Base-by-base conservation (phyloP, 495 filamentous ascomycete genomes). In the Oidiodendron maius region DNA sequence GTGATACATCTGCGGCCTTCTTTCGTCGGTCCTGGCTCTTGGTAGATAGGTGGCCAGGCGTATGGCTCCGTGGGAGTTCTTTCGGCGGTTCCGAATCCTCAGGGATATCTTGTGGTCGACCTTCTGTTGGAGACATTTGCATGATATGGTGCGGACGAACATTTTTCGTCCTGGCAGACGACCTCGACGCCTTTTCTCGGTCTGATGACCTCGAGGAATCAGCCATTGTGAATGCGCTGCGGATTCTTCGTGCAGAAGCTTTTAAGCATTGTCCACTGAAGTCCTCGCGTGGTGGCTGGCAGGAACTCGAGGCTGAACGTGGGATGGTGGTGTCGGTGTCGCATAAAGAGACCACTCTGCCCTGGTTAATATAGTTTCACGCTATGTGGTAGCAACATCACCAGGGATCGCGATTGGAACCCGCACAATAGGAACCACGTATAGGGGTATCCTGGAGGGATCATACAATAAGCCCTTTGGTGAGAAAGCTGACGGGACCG, bases 41-140 rank as follows among this genome's bases (percentile, higher is more conserved):
- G 32, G 69, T 65, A 3, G 73, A 62, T 40, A 78, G 67, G 46
- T 77, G 75, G 44, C 75, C 75, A 3, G 75, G 75, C 0, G 74
- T 77, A 50, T 77, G 75, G 38, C 69, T 77, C 47, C 75, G 64
- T 28, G 48, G 16, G 24, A 38, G 47, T 50, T 65, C 61, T 40
- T 53, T 59, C 34, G 63, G 37, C 17, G 64, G 59, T 25, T 58
- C 56, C 4, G 46, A 37, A 26, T 62, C 57, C 46, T 64, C 59
- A 10, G 56, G 53, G 12, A 63, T 63, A 37, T 55, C 52, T 42
- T 47, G 46, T 39, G 58, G 54, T 56, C 53, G 34, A 53, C 61
- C 56, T 57, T 70, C 55, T 48, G 58, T 51, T 15, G 58, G 56
- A 18, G 54, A 53, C 22, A 55, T 48, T 51, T 53, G 46, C 24